These are phyloP conservation scores for Eutypella sp. DNA, from an alignment of 2,329 filamentous ascomycete genomes.

Conservation along the genomic window DNA sequence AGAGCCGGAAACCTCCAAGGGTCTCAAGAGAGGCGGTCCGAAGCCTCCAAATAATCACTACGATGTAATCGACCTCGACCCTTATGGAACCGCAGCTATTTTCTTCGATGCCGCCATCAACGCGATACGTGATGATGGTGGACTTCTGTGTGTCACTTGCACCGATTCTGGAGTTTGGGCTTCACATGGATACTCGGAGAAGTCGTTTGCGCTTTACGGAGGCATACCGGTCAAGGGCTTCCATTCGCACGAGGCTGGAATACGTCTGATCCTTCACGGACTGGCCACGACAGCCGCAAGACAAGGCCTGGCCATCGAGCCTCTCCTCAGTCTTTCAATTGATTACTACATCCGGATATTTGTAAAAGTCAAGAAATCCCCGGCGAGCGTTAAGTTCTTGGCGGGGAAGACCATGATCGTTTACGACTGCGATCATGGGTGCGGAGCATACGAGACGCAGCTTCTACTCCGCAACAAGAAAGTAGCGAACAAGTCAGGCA, in stretches of 20 bases:
- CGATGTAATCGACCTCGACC: constrained; percentile 93
- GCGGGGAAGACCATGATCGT: constrained; percentile 90
- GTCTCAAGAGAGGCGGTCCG: constrained; percentile 30
- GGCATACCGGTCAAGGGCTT: constrained; percentile 80
- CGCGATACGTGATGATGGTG: constrained; percentile 75
- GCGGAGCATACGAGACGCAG: constrained; percentile 87
- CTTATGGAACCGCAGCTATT: constrained; percentile 87
- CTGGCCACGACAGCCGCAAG: constrained; percentile 75
- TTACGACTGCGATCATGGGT: constrained; percentile 86
- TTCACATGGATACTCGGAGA: constrained; percentile 89
- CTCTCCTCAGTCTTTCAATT: constrained; percentile 85
- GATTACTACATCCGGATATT: constrained; percentile 94
- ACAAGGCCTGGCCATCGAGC: constrained; percentile 86
- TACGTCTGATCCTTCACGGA: constrained; percentile 79
- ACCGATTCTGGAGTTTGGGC: constrained; percentile 95
- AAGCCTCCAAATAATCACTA: constrained; percentile 59
- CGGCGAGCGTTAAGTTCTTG: constrained; percentile 82
- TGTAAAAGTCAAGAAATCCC: constrained; percentile 72
- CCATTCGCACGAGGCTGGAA: constrained; percentile 82
- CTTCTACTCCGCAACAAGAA: constrained; percentile 66
- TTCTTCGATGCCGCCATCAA: constrained; percentile 92
- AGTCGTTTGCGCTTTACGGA: constrained; percentile 89
- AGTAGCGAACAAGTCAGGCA: constrained; percentile 64
- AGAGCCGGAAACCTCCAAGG: constrained; percentile 31
- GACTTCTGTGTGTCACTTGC: constrained; percentile 90